A percentile compares a stretch with the other conserved stretches of the same genome.
Conservation (phyloP, 2,329 filamentous ascomycete species). For the Alternaria gansuensis region DNA sequence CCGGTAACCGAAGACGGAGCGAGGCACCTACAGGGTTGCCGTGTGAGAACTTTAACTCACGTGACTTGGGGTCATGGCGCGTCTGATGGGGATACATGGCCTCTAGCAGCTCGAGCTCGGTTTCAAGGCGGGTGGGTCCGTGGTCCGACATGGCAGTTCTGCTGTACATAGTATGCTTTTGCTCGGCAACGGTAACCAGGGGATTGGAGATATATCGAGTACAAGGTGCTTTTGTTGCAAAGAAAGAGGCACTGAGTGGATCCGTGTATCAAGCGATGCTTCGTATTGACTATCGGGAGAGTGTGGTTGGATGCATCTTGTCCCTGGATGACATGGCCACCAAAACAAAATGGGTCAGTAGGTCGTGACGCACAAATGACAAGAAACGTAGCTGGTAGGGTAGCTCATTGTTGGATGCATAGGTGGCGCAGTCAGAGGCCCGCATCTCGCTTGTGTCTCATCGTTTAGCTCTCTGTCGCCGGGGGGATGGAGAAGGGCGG, state of each 20-base stretch:
- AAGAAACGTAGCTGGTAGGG: conserved; percentile 11
- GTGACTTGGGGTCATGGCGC: conserved; percentile 42
- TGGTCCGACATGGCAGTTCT: conserved; percentile 20
- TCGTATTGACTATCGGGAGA: neutral
- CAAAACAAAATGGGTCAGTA: conserved; percentile 10
- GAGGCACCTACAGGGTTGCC: conserved; percentile 23
- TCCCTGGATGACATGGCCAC: conserved; percentile 6
- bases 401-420: conserved; percentile 14
- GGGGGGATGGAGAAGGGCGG: conserved; percentile 8
- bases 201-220: neutral
- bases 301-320: conserved; percentile 3
- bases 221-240: conserved; percentile 8
- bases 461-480: conserved; percentile 12
- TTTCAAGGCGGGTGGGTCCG: conserved; percentile 38
- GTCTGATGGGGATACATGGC: conserved; percentile 58
- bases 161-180: neutral
- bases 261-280: conserved; percentile 8
- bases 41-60: conserved; percentile 52
- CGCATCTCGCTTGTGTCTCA: conserved; percentile 23
- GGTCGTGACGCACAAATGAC: conserved; percentile 13
- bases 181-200: neutral
- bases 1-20: conserved; percentile 53
- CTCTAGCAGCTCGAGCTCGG: conserved; percentile 55
- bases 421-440: conserved; percentile 15
- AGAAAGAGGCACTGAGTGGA: conserved; percentile 6